Percentiles rank a stretch among this genome's conserved stretches.
Evolutionary conservation across 1,139 yeast species (phyloP).

Genomic region (Taiozyma sp.): DNA sequence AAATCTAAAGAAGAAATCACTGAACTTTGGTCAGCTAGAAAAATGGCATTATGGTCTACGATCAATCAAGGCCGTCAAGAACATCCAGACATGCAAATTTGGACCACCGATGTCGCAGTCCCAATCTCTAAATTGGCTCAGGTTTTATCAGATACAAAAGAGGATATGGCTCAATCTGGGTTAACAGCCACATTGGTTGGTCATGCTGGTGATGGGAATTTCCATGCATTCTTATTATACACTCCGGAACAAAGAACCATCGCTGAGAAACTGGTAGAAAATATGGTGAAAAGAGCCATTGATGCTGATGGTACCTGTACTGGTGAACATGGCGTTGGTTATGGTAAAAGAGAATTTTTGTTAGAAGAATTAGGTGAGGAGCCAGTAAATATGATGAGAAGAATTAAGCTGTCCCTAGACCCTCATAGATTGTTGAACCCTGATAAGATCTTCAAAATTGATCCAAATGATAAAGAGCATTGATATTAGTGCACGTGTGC

Average conservation of each 20-base stretch:
- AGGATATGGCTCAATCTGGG: slow-evolving; percentile 52
- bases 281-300: slow-evolving; percentile 66
- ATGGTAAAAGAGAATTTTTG: slow-evolving; percentile 67
- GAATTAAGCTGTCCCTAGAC: slow-evolving; percentile 64
- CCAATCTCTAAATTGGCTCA: slow-evolving; percentile 67
- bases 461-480: slow-evolving; percentile 43
- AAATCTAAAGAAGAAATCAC: slow-evolving; percentile 57
- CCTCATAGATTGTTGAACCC: slow-evolving; percentile 73
- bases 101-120: slow-evolving; percentile 89
- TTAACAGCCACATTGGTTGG: slow-evolving; percentile 55
- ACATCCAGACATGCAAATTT: slow-evolving; percentile 58
- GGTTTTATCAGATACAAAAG: slow-evolving; percentile 53
- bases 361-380: slow-evolving; percentile 62
- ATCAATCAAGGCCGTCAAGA: slow-evolving; percentile 58
- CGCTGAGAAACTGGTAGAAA: slow-evolving; percentile 52
- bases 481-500: background rate
- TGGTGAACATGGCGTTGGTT: slow-evolving; percentile 88
- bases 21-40: slow-evolving; percentile 83
- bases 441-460: slow-evolving; percentile 64
- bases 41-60: slow-evolving; percentile 85
- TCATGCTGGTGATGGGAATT: slow-evolving; percentile 66
- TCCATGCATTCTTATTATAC: slow-evolving; percentile 74
- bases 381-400: slow-evolving; percentile 69
- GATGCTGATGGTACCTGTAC: slow-evolving; percentile 79
- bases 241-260: slow-evolving; percentile 39